These are phyloP conservation scores for Protea cynaroides DNA, from an alignment of 164 flowering plant genomes.

Conservation along the genomic window DNA sequence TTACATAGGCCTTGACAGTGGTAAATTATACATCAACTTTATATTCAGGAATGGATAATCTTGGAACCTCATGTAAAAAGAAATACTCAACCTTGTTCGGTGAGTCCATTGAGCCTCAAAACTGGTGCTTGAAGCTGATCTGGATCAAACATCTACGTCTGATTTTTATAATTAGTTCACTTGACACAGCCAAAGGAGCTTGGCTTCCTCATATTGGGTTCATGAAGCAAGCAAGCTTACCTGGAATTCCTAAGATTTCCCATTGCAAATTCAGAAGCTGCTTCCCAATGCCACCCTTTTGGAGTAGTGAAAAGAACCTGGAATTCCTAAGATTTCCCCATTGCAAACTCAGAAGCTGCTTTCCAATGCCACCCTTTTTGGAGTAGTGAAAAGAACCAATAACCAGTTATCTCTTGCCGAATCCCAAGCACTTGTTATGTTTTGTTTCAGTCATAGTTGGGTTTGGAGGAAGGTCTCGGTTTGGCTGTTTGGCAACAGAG, in stretches of 20 bases:
- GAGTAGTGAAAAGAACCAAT: neutral
- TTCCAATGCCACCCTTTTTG: neutral
- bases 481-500: slow-evolving; percentile 45
- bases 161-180: slow-evolving; percentile 6
- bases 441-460: slow-evolving; percentile 53
- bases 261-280: neutral
- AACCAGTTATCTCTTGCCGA: slow-evolving; percentile 48
- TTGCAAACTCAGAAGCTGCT: neutral
- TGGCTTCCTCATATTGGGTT: slow-evolving; percentile 1
- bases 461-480: slow-evolving; percentile 24
- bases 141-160: slow-evolving; percentile 9
- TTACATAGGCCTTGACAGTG: slow-evolving; percentile 12
- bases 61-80: neutral
- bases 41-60: slow-evolving; percentile 5
- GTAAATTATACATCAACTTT: slow-evolving; percentile 12
- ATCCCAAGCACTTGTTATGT: slow-evolving; percentile 86
- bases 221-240: slow-evolving; percentile 7
- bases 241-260: neutral
- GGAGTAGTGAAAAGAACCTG: neutral
- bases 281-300: neutral
- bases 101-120: slow-evolving; percentile 3
- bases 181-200: slow-evolving; percentile 8
- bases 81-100: neutral
- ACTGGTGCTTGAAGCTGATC: neutral
- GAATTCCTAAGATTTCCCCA: neutral